phyloP scores from a whole-genome alignment of 2,329 filamentous ascomycete genomes.

The Emericellopsis cladophorae region DNA sequence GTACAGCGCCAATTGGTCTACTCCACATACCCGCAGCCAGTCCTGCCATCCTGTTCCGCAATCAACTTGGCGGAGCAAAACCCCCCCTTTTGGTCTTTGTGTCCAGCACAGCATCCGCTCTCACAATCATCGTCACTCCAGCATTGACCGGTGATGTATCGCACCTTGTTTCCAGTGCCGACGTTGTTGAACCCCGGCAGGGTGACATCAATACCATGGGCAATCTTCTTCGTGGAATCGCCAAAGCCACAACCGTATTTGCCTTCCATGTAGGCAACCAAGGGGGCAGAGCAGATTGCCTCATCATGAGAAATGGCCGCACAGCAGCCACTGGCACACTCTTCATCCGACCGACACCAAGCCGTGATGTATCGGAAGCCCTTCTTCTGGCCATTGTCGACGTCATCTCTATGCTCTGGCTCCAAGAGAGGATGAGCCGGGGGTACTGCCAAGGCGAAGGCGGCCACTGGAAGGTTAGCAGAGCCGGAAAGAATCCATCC shows the following conservation, averaged over 20 bases:
- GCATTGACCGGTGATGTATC: slow-evolving; percentile 14
- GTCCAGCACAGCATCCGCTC: slow-evolving; percentile 9
- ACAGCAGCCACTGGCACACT: slow-evolving; percentile 12
- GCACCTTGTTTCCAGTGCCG: slow-evolving; percentile 7
- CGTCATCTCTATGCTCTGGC: slow-evolving; percentile 6
- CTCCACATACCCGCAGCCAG: slow-evolving; percentile 1
- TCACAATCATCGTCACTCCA: slow-evolving; percentile 11
- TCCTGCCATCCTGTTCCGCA: slow-evolving; percentile 2
- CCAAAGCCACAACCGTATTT: slow-evolving; percentile 14
- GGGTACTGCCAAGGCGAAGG: slow-evolving; percentile 1
- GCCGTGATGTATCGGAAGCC: slow-evolving; percentile 13
- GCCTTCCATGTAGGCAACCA: slow-evolving; percentile 11
- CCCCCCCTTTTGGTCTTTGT: not conserved
- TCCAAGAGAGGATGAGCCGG: slow-evolving; percentile 8
- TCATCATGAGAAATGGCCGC: slow-evolving; percentile 9
- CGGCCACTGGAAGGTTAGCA: not conserved
- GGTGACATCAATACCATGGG: slow-evolving; percentile 3
- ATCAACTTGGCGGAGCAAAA: slow-evolving; percentile 3
- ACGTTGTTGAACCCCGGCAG: slow-evolving; percentile 7
- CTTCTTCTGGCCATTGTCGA: slow-evolving; percentile 6
- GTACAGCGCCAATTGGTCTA: too few relatives aligned
- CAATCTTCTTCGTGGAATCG: not conserved
- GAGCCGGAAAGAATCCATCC: not conserved
- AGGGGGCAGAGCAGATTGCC: slow-evolving; percentile 12
- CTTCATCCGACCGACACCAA: slow-evolving; percentile 10